phyloP scores from a whole-genome alignment of 495 filamentous ascomycete genomes.

The Pyrenopolyporus hunteri region DNA sequence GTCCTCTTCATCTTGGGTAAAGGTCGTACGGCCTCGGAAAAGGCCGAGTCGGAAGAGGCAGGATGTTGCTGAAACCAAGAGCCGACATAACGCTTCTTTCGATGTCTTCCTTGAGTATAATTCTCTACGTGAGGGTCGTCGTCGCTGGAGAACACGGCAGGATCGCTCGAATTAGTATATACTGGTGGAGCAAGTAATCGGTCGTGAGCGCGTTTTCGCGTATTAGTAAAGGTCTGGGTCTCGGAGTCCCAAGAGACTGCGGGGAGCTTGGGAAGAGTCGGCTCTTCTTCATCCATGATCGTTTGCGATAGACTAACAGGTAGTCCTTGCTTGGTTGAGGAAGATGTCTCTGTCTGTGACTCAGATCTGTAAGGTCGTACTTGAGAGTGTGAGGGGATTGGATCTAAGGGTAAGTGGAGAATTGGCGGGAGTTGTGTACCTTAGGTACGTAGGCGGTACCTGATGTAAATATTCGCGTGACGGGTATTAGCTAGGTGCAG shows the following conservation, averaged over 20 bases:
- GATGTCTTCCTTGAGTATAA: constrained; percentile 59
- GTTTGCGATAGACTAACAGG: neutral
- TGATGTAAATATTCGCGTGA: constrained; percentile 16
- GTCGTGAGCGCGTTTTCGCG: constrained; percentile 51
- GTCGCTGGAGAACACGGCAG: constrained; percentile 78
- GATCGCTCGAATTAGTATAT: constrained; percentile 67
- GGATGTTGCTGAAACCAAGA: constrained; percentile 72
- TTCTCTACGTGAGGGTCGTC: constrained; percentile 77
- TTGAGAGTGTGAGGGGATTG: too few relatives aligned
- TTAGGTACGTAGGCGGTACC: too few relatives aligned
- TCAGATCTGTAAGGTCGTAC: neutral
- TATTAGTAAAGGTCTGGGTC: constrained; percentile 41
- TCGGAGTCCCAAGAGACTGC: constrained; percentile 40
- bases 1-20: constrained; percentile 55
- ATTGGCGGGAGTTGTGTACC: too few relatives aligned
- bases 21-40: constrained; percentile 41
- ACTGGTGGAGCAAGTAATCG: constrained; percentile 29
- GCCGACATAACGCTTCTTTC: constrained; percentile 70
- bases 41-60: constrained; percentile 49
- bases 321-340: neutral
- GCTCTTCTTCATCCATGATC: constrained; percentile 51
- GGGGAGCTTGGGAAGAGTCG: constrained; percentile 51
- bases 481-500: neutral
- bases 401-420: too few relatives aligned
- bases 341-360: neutral